Conservation (phyloP, 805 yeast species). For the Cyberlindnera amylophila region DNA sequence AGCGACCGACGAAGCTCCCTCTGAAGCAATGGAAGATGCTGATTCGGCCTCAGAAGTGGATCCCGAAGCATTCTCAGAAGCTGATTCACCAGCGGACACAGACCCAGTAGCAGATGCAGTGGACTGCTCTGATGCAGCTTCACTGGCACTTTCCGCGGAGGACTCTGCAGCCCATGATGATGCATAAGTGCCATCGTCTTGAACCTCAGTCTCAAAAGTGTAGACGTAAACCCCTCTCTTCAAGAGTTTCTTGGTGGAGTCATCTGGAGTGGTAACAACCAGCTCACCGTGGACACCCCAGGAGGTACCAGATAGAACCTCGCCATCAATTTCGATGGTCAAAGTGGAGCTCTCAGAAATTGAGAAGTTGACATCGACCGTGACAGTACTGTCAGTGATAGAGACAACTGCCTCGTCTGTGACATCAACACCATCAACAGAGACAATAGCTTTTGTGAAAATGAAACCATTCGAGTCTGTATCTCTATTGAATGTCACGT, state of each 20-base stretch:
- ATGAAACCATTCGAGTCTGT: background rate
- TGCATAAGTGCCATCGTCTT: background rate
- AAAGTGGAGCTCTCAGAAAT: background rate
- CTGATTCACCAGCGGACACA: background rate
- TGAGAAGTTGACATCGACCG: background rate
- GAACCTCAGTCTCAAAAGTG: background rate
- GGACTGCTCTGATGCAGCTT: background rate
- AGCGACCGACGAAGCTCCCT: background rate
- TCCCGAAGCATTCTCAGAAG: background rate
- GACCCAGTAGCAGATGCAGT: background rate
- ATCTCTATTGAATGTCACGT: background rate
- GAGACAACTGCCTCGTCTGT: background rate
- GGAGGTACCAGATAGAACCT: background rate
- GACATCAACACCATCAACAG: background rate
- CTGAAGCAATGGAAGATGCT: no score
- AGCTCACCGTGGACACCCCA: conserved; percentile 1
- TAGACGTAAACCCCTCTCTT: background rate
- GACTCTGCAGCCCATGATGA: background rate
- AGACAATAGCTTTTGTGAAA: background rate
- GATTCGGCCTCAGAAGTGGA: no score
- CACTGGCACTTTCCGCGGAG: background rate
- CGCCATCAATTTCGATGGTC: background rate
- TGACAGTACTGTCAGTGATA: background rate
- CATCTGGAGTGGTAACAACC: conserved; percentile 4
- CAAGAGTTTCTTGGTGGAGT: background rate